phyloP scores from a whole-genome alignment of 305 asterid species.

The Fraxinus dipetala region DNA sequence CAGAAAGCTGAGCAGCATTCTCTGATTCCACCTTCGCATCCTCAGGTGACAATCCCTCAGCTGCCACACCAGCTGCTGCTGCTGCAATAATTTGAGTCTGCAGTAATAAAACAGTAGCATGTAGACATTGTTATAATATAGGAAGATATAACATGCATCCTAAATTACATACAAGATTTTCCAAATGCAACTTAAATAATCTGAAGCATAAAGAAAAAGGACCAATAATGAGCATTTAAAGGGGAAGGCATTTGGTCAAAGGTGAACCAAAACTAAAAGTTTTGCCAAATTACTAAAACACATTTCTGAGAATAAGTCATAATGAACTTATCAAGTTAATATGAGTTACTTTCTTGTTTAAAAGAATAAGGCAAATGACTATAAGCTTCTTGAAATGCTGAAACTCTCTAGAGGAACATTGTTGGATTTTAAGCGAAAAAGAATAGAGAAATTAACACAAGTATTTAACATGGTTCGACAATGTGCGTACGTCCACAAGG shows the following conservation, averaged over 20 bases:
- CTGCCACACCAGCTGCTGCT: constrained; percentile 99
- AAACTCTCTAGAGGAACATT: neutral
- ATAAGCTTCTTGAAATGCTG: neutral
- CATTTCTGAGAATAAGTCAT: neutral
- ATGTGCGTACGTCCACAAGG: too few species aligned
- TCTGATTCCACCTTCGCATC: constrained; percentile 93
- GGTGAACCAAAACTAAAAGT: constrained; percentile 17
- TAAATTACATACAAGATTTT: constrained; percentile 4
- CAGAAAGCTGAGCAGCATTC: constrained; percentile 97
- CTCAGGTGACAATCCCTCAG: constrained; percentile 86
- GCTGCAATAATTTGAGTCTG: constrained; percentile 99
- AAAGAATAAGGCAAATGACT: neutral
- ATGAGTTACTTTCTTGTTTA: neutral
- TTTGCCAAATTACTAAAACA: constrained; percentile 7
- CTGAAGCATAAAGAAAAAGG: constrained; percentile 11
- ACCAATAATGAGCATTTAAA: constrained; percentile 14
- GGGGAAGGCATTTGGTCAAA: constrained; percentile 12
- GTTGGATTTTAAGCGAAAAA: too few species aligned
- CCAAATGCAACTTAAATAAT: constrained; percentile 16
- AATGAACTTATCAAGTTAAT: neutral
- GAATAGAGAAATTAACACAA: too few species aligned
- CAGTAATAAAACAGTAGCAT: constrained; percentile 44
- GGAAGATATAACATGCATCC: constrained; percentile 20
- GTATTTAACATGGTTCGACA: too few species aligned
- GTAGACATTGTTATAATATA: constrained; percentile 35